Evolutionary conservation across 495 filamentous ascomycete genomes (phyloP), one percentile per base, ranked within the genome.

Genomic region (Aspergillus steynii): DNA sequence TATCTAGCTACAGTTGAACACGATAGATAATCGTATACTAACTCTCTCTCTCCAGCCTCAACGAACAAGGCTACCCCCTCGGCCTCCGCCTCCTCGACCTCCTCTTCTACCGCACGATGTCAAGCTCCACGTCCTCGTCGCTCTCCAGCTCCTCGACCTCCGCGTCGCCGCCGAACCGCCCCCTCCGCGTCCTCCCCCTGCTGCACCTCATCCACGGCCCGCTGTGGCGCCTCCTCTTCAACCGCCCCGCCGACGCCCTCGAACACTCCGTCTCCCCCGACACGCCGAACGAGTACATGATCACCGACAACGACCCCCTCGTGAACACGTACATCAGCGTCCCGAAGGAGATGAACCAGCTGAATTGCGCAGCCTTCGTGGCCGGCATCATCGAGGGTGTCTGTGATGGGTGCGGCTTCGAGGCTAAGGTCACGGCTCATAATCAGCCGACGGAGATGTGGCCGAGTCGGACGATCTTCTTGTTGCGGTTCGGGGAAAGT

Each of bases 381-480:
- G 95, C 96, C 1, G 95, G 95, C 1, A 90, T 99, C 58, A 88
- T 99, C 57, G 95, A 99, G 82, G 95, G 96, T 5, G 88, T 96
- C 0, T 95, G 93, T 71, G 95, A 97, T 76, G 93, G 92, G 6
- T 90, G 90, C 56, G 91, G 89, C 8, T 96, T 97, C 73, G 87
- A 88, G 58, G 90, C 91, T 3, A 86, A 88, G 61, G 96, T 98
- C 28, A 94, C 91, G 59, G 95, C 96, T 64, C 96, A 98, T 78
- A 93, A 87, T 69, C 92, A 91, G 57, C 86, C 81, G 26, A 83
- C 88, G 65, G 88, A 89, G 65, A 88, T 97, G 88, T 97, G 92
- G 91, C 95, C 95, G 0, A 88, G 89, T 47, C 91, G 93, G 76
- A 99, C 95, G 61, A 93, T 98, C 27, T 98, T 97, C 77, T 77